Percentiles rank a stretch among this genome's conserved stretches.
Evolutionary conservation across 2,329 filamentous ascomycete genomes (phyloP).

Genomic region (Ambrosiella beaveri): DNA sequence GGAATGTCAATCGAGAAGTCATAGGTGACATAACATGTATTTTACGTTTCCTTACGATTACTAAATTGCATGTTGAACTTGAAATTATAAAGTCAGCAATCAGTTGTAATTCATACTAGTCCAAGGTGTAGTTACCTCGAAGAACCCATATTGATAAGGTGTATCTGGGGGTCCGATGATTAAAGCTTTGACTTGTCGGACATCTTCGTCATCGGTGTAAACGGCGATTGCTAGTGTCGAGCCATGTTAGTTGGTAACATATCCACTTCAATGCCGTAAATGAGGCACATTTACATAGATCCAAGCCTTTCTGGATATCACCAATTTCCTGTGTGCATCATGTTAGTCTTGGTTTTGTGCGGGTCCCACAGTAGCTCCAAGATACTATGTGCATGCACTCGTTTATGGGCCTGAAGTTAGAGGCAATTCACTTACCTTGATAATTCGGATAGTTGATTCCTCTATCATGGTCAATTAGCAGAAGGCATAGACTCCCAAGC

Average conservation of each 20-base stretch:
- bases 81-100: neutral
- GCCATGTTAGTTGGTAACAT: neutral
- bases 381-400: no score
- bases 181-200: conserved; percentile 70
- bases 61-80: conserved; percentile 65
- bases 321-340: conserved; percentile 49
- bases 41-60: conserved; percentile 35
- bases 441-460: no score
- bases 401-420: no score
- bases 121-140: conserved; percentile 46
- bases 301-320: conserved; percentile 66
- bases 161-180: conserved; percentile 89
- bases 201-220: conserved; percentile 71
- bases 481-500: no score
- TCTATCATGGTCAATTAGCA: no score
- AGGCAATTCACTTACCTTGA: no score
- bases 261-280: neutral
- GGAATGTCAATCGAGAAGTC: conserved; percentile 4
- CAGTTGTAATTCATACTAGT: neutral
- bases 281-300: conserved; percentile 51
- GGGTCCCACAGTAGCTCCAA: no score
- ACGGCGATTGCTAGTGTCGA: conserved; percentile 55
- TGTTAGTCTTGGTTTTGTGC: no score
- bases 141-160: conserved; percentile 94
- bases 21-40: neutral